These are phyloP conservation scores for Allium sativum DNA, from an alignment of 106 monocot species.

Conservation along the genomic window DNA sequence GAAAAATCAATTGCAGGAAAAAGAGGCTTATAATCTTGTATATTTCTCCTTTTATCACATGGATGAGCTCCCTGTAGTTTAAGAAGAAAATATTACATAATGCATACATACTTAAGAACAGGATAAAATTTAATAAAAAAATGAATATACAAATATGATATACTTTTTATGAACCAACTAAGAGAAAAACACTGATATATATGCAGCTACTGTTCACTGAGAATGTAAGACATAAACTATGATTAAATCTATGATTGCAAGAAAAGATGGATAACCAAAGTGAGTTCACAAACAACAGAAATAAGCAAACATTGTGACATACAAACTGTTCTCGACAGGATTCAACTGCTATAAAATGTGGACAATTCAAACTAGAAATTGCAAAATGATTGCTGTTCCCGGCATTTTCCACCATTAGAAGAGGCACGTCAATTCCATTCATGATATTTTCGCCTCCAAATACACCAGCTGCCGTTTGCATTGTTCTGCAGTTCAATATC, in stretches of 20 bases:
- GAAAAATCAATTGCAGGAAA: slow-evolving; percentile 98
- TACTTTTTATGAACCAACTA: too few species aligned
- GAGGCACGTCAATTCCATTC: slow-evolving; percentile 40
- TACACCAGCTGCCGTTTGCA: slow-evolving; percentile 93
- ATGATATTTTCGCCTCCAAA: slow-evolving; percentile 63
- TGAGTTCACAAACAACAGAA: background rate
- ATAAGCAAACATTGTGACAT: background rate
- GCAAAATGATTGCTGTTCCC: slow-evolving; percentile 50
- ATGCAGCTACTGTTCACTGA: too few species aligned
- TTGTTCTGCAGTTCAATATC: slow-evolving; percentile 49
- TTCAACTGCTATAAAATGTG: slow-evolving; percentile 80
- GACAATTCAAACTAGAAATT: slow-evolving; percentile 69
- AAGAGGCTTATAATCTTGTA: slow-evolving; percentile 53
- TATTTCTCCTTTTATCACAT: slow-evolving; percentile 86
- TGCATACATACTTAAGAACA: background rate
- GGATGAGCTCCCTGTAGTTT: slow-evolving; percentile 60
- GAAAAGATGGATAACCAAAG: too few species aligned
- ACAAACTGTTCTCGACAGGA: slow-evolving; percentile 80
- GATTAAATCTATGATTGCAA: too few species aligned
- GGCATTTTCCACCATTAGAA: slow-evolving; percentile 75
- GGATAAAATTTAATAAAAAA: too few species aligned
- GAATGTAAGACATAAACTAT: too few species aligned
- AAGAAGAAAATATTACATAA: background rate
- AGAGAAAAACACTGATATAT: too few species aligned
- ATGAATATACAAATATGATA: too few species aligned